Base-by-base conservation (phyloP, 768 basidiomycete species). In the Tricholoma matsutake region DNA sequence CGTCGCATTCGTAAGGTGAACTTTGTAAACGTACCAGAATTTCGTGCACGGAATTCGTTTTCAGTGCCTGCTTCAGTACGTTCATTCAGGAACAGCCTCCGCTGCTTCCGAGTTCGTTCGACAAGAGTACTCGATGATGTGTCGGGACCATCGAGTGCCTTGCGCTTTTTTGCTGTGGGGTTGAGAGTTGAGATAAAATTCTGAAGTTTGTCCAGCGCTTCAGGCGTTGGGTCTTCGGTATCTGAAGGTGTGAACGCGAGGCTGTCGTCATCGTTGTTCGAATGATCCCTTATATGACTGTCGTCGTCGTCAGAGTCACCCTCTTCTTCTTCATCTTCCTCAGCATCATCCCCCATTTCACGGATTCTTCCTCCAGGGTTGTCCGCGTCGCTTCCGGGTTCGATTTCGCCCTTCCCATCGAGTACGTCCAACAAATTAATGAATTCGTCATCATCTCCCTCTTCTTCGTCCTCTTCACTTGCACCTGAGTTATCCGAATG, bases 21-120 rank as follows among this genome's bases (percentile, higher is more conserved):
- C 4, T 28, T 16, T 5, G 16, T 18, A 25, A n/a, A 66, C 67
- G 56, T 68, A 86, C 86, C 83, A 55, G 77, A 68, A 13, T 76
- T 69, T 67, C 78, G 78, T 45, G 83, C 83, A 10, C 83, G 84
- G 69, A 94, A 96, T 68, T 94, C 93, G 66, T 86, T 87, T 70
- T 95, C 94, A 31, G 81, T 82, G 6, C 91, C 93, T 29, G 87
- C 85, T 67, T 92, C 89, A 2, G 88, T 93, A 55, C 83, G 83
- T 67, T 94, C 93, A 58, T 82, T 76, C 56, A 94, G 68, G 1
- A 84, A 75, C 9, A 78, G 72, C 35, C 91, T 84, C 47, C 88
- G 79, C 57, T 69, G 68, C 69, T 88, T 90, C 56, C 79, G 75
- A 14, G 73, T 69, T 37, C 68, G 71, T 5, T 68, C 63, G 13